phyloP scores from a whole-genome alignment of 2,329 filamentous ascomycete species.

The Xylaria sp. region DNA sequence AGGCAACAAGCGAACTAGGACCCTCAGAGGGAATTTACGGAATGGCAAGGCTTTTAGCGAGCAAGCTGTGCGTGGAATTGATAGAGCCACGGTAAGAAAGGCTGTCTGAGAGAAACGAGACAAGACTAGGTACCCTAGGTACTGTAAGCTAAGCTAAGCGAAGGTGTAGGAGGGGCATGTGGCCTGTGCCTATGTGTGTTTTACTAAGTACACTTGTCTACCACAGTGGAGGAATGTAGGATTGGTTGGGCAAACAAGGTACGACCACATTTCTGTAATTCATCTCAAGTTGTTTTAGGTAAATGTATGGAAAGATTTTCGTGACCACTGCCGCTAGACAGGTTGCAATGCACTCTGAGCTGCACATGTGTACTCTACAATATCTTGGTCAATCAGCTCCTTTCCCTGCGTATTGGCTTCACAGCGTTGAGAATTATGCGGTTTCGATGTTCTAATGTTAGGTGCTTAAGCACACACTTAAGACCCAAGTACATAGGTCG shows the following conservation, averaged over 20 bases:
- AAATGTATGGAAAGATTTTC: no score
- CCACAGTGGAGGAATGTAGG: no score
- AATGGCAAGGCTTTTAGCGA: not conserved
- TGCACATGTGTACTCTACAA: no score
- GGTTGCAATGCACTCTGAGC: no score
- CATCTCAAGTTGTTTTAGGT: not conserved
- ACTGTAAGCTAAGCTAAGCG: no score
- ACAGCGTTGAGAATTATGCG: no score
- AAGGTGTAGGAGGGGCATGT: not conserved
- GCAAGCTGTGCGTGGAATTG: not conserved
- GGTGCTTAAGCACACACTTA: not conserved
- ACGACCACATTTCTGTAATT: not conserved
- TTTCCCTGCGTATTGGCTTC: no score
- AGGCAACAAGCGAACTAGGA: conserved; percentile 5
- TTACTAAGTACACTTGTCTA: not conserved
- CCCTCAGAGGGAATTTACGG: conserved; percentile 12
- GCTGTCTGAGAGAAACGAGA: conserved; percentile 8
- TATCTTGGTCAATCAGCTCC: no score
- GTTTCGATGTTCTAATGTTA: not conserved
- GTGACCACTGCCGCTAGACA: no score
- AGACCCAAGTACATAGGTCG: no score
- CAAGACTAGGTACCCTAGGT: not conserved
- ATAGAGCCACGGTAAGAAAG: conserved; percentile 13
- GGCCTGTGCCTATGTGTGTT: conserved; percentile 18
- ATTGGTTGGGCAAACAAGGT: not conserved